Evolutionary conservation across 306 rosid species (phyloP).

Genomic region (Prunus campanulata): DNA sequence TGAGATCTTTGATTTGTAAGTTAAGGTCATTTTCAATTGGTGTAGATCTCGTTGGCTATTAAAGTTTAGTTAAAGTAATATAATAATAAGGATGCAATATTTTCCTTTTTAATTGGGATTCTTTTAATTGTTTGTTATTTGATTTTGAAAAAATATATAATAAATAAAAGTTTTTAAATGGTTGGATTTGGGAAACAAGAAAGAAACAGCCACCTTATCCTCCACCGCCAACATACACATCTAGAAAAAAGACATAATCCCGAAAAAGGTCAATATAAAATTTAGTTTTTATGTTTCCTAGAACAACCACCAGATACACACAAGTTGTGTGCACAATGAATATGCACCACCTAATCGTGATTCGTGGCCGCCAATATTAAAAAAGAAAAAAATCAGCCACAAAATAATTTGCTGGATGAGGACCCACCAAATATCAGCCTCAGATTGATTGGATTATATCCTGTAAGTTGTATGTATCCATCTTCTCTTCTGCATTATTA

Average conservation of each 20-base stretch:
- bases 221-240: not conserved
- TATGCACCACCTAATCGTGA: conserved; percentile 5
- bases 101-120: too few species aligned
- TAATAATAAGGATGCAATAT: too few species aligned
- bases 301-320: conserved; percentile 13
- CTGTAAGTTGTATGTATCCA: not conserved
- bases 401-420: conserved; percentile 5
- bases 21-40: too few species aligned
- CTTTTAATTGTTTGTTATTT: too few species aligned
- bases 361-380: conserved; percentile 11
- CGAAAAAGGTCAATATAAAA: not conserved
- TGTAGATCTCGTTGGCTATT: too few species aligned
- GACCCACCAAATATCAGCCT: conserved; percentile 14
- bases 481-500: not conserved
- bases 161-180: not conserved
- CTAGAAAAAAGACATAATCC: not conserved
- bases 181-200: not conserved
- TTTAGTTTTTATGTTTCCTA: conserved; percentile 4
- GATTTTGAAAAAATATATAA: too few species aligned
- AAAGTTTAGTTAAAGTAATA: too few species aligned
- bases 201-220: not conserved
- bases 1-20: rapidly evolving
- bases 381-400: not conserved
- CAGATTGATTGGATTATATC: conserved; percentile 4
- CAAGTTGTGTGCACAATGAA: not conserved